Evolutionary conservation across 1,284 basidiomycete genomes (phyloP), one percentile per base, ranked within the genome.

Genomic region (Apiotrichum porosum): DNA sequence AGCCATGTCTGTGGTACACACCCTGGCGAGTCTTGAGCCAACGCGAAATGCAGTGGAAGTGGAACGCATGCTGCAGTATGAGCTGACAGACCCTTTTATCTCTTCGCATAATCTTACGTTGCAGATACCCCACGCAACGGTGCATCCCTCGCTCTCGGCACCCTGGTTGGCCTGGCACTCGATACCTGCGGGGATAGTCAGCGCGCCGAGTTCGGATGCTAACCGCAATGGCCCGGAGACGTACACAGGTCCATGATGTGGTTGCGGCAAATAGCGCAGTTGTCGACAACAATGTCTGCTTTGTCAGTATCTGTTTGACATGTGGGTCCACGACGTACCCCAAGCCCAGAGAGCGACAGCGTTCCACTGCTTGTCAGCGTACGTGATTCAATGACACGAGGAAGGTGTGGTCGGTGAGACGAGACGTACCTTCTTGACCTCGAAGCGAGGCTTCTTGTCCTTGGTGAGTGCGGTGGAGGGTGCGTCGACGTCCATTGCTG

Each of bases 81-180:
- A 9, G 14, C 21, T 22, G 26, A 19, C 2, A 15, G n/a, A 34
- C 10, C 18, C n/a, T n/a, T n/a, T n/a, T n/a, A n/a, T n/a, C n/a
- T n/a, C n/a, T n/a, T n/a, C n/a, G n/a, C n/a, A n/a, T n/a, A n/a
- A n/a, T n/a, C 86, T 54, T 65, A 95, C 94, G 73, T 99, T 99
- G 75, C 94, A 99, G 51, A 94, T 93, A 52, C 94, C 94, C 94
- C 94, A 99, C 2, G 95, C 95, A 5, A 95, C 94, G 50, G 94
- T 97, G 69, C 95, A 98, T 66, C 97, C 67, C 66, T 97, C 94
- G 61, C 84, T 92, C 12, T 89, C 92, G 13, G 92, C 88, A 19
- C 90, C 94, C 73, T 97, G 95, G 74, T 98, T 98, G 32, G 95
- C 95, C 73, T 99, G 95, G 72, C 95, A 99, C 72, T 99, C 95